Conservation (phyloP, 1,284 basidiomycete species). For the Mycosarcoma mackinlayi region DNA sequence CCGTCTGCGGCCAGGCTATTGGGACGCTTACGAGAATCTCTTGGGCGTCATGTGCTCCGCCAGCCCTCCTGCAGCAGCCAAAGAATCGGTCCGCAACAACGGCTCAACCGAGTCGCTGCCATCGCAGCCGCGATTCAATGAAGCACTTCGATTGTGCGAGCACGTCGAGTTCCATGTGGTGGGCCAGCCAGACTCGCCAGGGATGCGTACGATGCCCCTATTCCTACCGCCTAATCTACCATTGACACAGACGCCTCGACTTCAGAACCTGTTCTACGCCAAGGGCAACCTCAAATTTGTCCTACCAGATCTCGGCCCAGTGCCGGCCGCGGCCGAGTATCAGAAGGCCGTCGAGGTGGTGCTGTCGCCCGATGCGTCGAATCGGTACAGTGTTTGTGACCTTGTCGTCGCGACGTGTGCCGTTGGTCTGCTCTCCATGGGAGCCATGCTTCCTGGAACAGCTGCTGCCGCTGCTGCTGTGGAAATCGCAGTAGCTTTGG, state of each 20-base stretch:
- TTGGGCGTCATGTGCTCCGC: constrained; percentile 70
- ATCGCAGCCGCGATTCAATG: constrained; percentile 61
- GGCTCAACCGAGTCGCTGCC: constrained; percentile 6
- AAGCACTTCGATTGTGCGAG: constrained; percentile 70
- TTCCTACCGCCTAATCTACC: constrained; percentile 61
- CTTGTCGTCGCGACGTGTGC: constrained; percentile 61
- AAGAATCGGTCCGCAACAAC: not conserved
- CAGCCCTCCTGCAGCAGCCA: constrained; percentile 5
- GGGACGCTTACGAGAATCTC: constrained; percentile 71
- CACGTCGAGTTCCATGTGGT: constrained; percentile 57
- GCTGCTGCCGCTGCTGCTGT: constrained; percentile 44
- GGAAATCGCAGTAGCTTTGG: constrained; percentile 53
- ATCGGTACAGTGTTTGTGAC: constrained; percentile 52
- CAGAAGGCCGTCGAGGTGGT: constrained; percentile 68
- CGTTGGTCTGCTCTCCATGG: constrained; percentile 58
- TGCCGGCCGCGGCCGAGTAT: constrained; percentile 68
- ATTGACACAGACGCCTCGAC: constrained; percentile 68
- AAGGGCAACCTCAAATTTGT: constrained; percentile 70
- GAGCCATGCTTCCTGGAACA: constrained; percentile 52
- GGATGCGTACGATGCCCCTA: constrained; percentile 27
- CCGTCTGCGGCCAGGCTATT: constrained; percentile 70
- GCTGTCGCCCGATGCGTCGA: constrained; percentile 46
- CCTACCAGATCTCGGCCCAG: constrained; percentile 46
- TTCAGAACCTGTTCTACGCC: constrained; percentile 71
- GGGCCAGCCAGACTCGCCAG: constrained; percentile 20